Percentiles rank a stretch among this genome's conserved stretches.
These are phyloP conservation scores for Thelonectria olida DNA, from an alignment of 2,329 filamentous ascomycete genomes.

Conservation along the genomic window DNA sequence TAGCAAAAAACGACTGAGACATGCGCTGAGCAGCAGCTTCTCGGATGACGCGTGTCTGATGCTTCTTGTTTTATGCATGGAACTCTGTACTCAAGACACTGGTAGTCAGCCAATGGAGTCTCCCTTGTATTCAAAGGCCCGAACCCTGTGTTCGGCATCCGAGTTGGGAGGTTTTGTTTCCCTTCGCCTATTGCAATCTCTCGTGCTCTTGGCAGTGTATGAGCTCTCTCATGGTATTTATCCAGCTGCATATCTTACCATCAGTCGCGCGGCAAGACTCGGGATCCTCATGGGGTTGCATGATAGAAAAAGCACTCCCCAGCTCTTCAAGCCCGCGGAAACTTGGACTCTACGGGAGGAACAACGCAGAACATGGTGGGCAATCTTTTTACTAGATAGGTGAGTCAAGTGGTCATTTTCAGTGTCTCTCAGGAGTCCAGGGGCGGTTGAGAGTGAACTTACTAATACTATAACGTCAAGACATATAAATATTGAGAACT, in stretches of 20 bases:
- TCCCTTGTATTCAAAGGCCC: slow-evolving; percentile 19
- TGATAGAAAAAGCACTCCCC: slow-evolving; percentile 1
- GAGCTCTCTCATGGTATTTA: slow-evolving; percentile 28
- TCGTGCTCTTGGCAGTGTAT: slow-evolving; percentile 21
- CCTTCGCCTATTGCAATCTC: slow-evolving; percentile 24
- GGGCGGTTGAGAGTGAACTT: too few relatives aligned
- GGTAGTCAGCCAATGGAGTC: not conserved
- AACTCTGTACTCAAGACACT: slow-evolving; percentile 15
- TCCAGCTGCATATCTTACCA: slow-evolving; percentile 31
- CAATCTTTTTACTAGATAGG: slow-evolving; percentile 33
- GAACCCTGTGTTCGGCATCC: slow-evolving; percentile 15
- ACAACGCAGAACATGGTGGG: slow-evolving; percentile 32
- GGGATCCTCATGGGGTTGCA: slow-evolving; percentile 29
- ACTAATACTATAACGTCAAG: not conserved
- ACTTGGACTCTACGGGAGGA: slow-evolving; percentile 32
- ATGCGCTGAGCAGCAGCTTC: not conserved
- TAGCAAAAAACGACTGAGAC: slow-evolving; percentile 27
- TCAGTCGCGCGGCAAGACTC: slow-evolving; percentile 29
- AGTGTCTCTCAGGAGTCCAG: too few relatives aligned
- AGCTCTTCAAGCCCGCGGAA: slow-evolving; percentile 23
- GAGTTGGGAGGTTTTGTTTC: slow-evolving; percentile 26
- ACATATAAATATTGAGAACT: slow-evolving; percentile 21
- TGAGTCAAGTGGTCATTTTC: too few relatives aligned
- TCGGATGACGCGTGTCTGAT: not conserved
- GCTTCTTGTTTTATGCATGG: slow-evolving; percentile 32